Evolutionary conservation across 129 eudicot species (phyloP).

Genomic region (Apium graveolens): DNA sequence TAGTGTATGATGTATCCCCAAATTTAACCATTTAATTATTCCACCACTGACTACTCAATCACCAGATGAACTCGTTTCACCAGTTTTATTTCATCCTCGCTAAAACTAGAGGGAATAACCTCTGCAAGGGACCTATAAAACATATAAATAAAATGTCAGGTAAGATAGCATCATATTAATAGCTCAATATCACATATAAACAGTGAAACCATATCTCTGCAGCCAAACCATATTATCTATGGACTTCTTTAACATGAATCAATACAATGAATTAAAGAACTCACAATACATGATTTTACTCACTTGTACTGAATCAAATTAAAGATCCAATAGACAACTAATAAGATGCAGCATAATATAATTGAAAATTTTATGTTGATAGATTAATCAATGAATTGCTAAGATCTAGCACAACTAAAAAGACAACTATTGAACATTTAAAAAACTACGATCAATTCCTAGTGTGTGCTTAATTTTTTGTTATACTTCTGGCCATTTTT

Average conservation of each 20-base stretch:
- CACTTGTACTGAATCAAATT: background rate
- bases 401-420: background rate
- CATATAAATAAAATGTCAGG: background rate
- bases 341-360: background rate
- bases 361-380: background rate
- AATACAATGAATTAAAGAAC: background rate
- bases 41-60: slow-evolving; percentile 21
- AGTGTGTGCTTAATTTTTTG: too few relatives aligned
- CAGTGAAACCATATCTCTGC: background rate
- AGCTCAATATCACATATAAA: background rate
- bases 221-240: background rate
- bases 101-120: slow-evolving; percentile 56
- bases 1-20: too few relatives aligned
- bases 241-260: background rate
- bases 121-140: slow-evolving; percentile 41
- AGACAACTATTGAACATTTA: background rate
- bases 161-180: background rate
- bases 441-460: background rate
- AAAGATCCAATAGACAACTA: background rate
- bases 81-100: slow-evolving; percentile 90
- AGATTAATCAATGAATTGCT: background rate
- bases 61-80: slow-evolving; percentile 59
- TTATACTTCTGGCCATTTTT: too few relatives aligned
- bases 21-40: background rate
- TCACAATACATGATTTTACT: background rate